Base-by-base conservation (phyloP, 768 basidiomycete species). In the Kockovaella imperatae region DNA sequence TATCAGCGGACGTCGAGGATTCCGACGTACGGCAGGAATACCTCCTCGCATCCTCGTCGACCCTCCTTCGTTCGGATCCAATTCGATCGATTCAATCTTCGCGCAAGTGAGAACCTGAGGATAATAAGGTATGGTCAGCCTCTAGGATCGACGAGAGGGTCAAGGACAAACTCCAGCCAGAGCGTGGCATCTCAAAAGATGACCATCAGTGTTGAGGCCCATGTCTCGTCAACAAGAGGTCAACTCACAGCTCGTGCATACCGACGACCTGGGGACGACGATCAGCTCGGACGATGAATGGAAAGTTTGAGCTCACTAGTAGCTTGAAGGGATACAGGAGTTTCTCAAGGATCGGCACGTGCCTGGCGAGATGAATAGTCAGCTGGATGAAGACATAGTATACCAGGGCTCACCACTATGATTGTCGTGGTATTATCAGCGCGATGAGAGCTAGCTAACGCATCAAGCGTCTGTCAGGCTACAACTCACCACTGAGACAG, bases 301-400 rank as follows among this genome's bases (percentile, higher is more conserved):
- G n/a, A n/a, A n/a, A n/a, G 13, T 4, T 26, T 17, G 7, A 1
- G 38, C 62, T 50, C 35, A 68, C 65, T 3, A 67, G 49, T 5
- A 72, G 60, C 49, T 72, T 72, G 65, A 72, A 72, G 2, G 71
- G 71, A 42, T 72, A 72, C 11, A 72, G 63, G 29, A 68, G 31
- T 53, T 55, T 50, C 29, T 66, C 57, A 11, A 71, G 54, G 23
- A 53, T 53, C 6, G 67, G 67, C 20, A 64, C 64, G 42, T 56
- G 39, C 40, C 54, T 51, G n/a, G 14, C 8, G 17, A 42, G 5
- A 8, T 32, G 3, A 13, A 1, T 2, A 15, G 14, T 17, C n/a
- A 18, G 14, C 15, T 14, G n/a, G 3, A 1, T 20, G 30, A 8
- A 39, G 36, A 8, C 36, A 10, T 8, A 10, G 21, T 3, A 13